Percentiles rank a stretch among this genome's conserved stretches.
These are phyloP conservation scores for Candida tibetensis DNA, from an alignment of 805 yeast species.

Conservation along the genomic window DNA sequence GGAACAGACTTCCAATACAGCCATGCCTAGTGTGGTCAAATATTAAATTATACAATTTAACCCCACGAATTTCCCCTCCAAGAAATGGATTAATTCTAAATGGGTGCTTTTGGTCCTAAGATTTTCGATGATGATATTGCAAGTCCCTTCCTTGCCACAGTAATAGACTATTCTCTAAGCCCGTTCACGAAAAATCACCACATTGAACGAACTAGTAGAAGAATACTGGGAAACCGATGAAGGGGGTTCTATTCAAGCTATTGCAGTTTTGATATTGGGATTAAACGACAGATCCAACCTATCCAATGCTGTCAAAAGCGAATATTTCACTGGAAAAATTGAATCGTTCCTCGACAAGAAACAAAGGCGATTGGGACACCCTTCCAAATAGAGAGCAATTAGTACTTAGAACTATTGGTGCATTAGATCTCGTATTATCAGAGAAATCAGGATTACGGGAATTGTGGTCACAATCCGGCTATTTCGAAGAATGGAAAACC, in stretches of 20 bases:
- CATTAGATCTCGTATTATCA: neutral
- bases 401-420: too few species aligned
- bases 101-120: slow-evolving; percentile 2
- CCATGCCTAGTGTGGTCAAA: neutral
- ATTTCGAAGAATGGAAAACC: neutral
- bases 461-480: neutral
- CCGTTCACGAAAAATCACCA: too few species aligned
- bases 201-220: too few species aligned
- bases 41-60: neutral
- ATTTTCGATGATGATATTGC: slow-evolving; percentile 2
- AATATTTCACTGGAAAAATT: neutral
- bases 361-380: neutral
- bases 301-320: neutral
- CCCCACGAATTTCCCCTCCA: too few species aligned
- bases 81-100: too few species aligned
- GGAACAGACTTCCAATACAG: neutral
- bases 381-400: neutral
- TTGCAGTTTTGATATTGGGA: neutral
- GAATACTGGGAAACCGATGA: neutral
- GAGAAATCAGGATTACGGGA: neutral
- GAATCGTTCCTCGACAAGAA: neutral
- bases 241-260: neutral
- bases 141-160: neutral
- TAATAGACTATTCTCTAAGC: too few species aligned
- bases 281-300: neutral